phyloP scores from a whole-genome alignment of 164 flowering plant genomes.

The Platanus orientalis region DNA sequence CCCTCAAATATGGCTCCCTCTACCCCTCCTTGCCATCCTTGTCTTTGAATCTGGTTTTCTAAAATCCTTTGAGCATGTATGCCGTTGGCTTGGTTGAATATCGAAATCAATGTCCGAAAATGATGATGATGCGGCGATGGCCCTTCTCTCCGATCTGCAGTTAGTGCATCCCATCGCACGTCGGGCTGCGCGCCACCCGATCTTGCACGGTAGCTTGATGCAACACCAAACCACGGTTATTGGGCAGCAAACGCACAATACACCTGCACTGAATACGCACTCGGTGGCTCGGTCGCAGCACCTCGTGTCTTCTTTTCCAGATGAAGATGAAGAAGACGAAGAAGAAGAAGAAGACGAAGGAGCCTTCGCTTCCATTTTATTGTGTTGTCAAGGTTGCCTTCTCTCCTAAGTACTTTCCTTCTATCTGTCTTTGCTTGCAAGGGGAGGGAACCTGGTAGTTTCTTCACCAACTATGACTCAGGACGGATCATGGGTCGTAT shows the following conservation, averaged over 20 bases:
- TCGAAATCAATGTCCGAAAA: slow-evolving; percentile 10
- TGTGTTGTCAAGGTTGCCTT: background rate
- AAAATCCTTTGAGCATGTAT: background rate
- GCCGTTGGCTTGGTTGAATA: background rate
- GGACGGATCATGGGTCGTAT: too few relatives aligned
- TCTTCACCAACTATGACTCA: too few relatives aligned
- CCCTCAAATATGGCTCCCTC: too few relatives aligned
- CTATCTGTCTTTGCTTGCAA: too few relatives aligned
- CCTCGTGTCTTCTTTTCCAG: background rate
- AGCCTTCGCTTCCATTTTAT: background rate
- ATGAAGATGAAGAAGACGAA: background rate
- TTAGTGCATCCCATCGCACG: background rate
- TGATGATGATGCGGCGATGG: slow-evolving; percentile 3
- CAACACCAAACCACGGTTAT: slow-evolving; percentile 26
- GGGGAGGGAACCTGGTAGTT: too few relatives aligned
- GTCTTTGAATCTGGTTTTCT: background rate
- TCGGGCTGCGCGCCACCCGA: slow-evolving; percentile 18
- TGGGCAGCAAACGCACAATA: slow-evolving; percentile 36
- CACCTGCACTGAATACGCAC: slow-evolving; percentile 21
- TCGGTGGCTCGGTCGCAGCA: background rate
- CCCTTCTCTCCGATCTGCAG: background rate
- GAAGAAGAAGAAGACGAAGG: background rate
- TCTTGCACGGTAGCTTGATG: slow-evolving; percentile 32
- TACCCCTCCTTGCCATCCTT: background rate
- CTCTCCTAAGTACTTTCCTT: too few relatives aligned